phyloP scores from a whole-genome alignment of 257 asterid species.

The Solanum pinnatisectum region DNA sequence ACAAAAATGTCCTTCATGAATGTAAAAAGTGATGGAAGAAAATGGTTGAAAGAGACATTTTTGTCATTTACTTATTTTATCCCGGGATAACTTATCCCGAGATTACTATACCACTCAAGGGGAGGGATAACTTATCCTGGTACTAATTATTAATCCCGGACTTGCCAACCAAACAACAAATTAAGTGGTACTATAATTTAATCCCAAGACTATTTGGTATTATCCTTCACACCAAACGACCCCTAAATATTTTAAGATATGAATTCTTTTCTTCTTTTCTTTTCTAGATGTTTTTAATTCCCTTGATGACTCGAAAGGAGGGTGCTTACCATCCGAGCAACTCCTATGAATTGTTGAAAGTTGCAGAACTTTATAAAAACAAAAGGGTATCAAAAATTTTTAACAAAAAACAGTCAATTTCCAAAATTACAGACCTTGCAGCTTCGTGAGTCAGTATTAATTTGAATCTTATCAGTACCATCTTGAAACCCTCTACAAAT shows the following conservation, averaged over 20 bases:
- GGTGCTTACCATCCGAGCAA: not conserved
- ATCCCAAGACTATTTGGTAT: too few relatives aligned
- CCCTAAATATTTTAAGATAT: not conserved
- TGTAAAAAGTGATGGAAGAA: too few relatives aligned
- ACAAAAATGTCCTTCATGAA: too few relatives aligned
- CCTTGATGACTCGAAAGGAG: not conserved
- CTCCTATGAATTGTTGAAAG: not conserved
- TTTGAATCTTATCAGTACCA: constrained; percentile 56
- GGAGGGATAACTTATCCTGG: too few relatives aligned
- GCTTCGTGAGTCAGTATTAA: constrained; percentile 74
- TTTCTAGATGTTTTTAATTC: not conserved
- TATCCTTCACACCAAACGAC: too few relatives aligned
- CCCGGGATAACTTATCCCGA: too few relatives aligned
- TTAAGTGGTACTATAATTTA: too few relatives aligned
- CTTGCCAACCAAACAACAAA: too few relatives aligned
- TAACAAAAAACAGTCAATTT: not conserved
- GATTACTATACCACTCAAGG: too few relatives aligned
- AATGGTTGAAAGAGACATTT: too few relatives aligned
- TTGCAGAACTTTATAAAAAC: not conserved
- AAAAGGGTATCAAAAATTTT: not conserved
- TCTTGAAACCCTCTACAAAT: constrained; percentile 70
- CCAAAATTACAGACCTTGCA: constrained; percentile 45
- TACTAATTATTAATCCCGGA: too few relatives aligned
- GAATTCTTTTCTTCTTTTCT: not conserved
- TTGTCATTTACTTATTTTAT: too few relatives aligned